Conservation (phyloP, 306 rosid species). For the Castanea crenata region DNA sequence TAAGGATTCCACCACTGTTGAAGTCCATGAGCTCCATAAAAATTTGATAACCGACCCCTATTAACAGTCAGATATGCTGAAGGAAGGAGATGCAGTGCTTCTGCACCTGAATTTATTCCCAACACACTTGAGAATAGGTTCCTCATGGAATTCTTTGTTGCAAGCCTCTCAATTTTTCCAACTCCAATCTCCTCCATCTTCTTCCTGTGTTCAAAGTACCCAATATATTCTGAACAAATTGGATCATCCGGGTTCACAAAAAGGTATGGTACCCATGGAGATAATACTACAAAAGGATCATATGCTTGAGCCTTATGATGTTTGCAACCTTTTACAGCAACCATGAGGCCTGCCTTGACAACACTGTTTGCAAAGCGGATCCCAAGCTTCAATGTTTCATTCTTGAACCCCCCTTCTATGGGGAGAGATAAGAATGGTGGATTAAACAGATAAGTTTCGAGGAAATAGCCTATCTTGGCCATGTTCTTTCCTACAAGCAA, state of each 20-base stretch:
- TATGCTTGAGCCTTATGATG: background rate
- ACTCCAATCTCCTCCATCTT: constrained; percentile 29
- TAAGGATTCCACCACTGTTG: constrained; percentile 32
- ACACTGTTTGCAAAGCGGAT: constrained; percentile 17
- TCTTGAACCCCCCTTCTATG: constrained; percentile 5
- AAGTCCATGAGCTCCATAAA: constrained; percentile 17
- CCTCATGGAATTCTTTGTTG: constrained; percentile 6
- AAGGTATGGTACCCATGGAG: constrained; percentile 26
- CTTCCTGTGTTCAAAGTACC: constrained; percentile 29
- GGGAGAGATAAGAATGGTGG: constrained; percentile 29
- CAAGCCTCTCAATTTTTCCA: constrained; percentile 16
- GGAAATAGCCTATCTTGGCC: constrained; percentile 17
- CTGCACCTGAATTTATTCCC: constrained; percentile 1
- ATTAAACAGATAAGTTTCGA: constrained; percentile 31
- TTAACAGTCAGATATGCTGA: constrained; percentile 25
- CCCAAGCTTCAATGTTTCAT: background rate
- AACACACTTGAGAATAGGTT: background rate
- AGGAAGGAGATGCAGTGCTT: constrained; percentile 32
- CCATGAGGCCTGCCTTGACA: constrained; percentile 7
- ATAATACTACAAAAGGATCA: constrained; percentile 10
- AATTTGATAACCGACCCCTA: background rate
- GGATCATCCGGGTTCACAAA: constrained; percentile 28
- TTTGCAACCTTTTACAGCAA: background rate
- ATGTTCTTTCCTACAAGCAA: constrained; percentile 25
- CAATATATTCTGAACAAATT: constrained; percentile 27